phyloP scores from a whole-genome alignment of 2,329 filamentous ascomycete genomes.

The Pezicula radicicola region DNA sequence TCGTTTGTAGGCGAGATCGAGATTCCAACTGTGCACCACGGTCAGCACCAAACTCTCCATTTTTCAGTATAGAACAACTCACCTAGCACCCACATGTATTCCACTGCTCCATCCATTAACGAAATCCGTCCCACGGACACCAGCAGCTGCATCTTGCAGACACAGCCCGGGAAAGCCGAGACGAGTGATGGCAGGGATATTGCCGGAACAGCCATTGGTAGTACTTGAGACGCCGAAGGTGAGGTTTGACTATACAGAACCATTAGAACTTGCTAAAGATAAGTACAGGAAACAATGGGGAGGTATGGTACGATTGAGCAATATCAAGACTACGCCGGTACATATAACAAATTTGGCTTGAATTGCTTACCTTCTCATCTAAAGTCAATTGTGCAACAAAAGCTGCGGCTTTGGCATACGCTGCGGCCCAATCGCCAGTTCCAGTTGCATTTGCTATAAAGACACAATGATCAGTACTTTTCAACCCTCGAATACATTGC shows the following conservation, averaged over 20 bases:
- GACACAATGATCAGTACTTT: not conserved
- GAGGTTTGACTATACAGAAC: constrained; percentile 10
- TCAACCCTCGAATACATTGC: not conserved
- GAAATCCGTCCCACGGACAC: constrained; percentile 44
- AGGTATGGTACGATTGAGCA: too few relatives aligned
- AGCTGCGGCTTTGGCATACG: constrained; percentile 63
- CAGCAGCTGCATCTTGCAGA: constrained; percentile 14
- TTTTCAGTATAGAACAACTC: not conserved
- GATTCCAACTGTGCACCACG: constrained; percentile 56
- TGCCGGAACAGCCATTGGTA: not conserved
- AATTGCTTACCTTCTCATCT: constrained; percentile 69
- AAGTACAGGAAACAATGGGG: too few relatives aligned
- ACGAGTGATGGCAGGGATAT: not conserved
- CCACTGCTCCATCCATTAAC: constrained; percentile 64
- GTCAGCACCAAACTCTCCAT: not conserved
- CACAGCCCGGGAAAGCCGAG: constrained; percentile 5
- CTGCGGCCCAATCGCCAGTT: constrained; percentile 51
- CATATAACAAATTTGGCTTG: too few relatives aligned
- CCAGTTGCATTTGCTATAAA: not conserved
- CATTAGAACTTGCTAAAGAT: not conserved
- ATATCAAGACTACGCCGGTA: too few relatives aligned
- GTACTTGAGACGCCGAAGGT: constrained; percentile 34
- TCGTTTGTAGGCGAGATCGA: constrained; percentile 62
- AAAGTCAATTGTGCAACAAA: constrained; percentile 71
- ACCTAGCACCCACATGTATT: constrained; percentile 51